phyloP scores from a whole-genome alignment of 768 basidiomycete species.

The Lactarius tabidus region DNA sequence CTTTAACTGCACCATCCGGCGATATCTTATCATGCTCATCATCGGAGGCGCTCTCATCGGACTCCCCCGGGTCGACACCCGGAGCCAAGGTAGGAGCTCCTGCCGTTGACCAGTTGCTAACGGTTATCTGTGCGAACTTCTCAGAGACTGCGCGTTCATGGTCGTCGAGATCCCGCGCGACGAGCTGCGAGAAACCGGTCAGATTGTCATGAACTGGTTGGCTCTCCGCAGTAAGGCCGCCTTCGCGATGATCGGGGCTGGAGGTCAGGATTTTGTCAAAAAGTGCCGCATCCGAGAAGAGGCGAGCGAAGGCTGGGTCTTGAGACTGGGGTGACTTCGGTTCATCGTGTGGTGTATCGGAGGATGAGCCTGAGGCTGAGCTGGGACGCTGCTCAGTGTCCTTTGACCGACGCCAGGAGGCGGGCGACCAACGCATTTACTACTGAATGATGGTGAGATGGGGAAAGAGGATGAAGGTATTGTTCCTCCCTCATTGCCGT shows the following conservation, averaged over 20 bases:
- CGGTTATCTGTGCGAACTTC: conserved; percentile 39
- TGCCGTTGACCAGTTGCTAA: conserved; percentile 33
- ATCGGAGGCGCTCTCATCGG: conserved; percentile 26
- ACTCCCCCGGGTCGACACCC: conserved; percentile 4
- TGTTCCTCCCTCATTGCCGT: background rate
- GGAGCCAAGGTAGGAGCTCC: conserved; percentile 18
- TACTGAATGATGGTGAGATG: background rate
- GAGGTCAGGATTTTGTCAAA: conserved; percentile 36
- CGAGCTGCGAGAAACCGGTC: conserved; percentile 40
- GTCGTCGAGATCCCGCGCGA: conserved; percentile 38
- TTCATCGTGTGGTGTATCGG: conserved; percentile 1
- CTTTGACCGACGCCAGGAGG: background rate
- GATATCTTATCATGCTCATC: conserved; percentile 26
- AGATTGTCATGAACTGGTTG: conserved; percentile 25
- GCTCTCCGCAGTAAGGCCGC: background rate
- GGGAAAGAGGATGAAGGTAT: background rate
- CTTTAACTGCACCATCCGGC: background rate
- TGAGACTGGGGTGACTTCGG: background rate
- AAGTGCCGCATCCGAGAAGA: conserved; percentile 39
- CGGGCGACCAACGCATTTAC: conserved; percentile 10
- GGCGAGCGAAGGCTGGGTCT: conserved; percentile 33
- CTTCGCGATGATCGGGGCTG: background rate
- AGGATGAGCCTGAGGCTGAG: conserved; percentile 17
- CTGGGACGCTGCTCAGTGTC: background rate
- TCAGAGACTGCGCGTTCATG: conserved; percentile 36